phyloP scores from a whole-genome alignment of 2,329 filamentous ascomycete genomes.

The Aspergillus sp. region DNA sequence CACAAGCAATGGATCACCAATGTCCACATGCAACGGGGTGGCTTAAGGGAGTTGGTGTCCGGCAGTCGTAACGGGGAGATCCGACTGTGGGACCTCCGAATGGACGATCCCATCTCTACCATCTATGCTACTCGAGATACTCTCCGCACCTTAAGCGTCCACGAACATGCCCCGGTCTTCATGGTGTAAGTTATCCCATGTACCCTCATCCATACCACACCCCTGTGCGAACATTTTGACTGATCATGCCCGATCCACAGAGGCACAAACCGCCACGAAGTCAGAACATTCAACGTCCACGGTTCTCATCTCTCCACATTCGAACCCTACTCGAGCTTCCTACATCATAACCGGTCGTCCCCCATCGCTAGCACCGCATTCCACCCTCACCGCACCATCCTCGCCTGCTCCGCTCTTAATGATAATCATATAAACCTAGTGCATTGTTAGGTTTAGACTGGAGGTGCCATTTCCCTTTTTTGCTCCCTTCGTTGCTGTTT shows the following conservation, averaged over 20 bases:
- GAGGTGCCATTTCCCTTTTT: not conserved
- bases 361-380: slow-evolving; percentile 90
- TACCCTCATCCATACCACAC: not conserved
- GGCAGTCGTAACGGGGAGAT: slow-evolving; percentile 92
- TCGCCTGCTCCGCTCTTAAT: slow-evolving; percentile 81
- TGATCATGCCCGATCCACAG: slow-evolving; percentile 46
- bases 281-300: slow-evolving; percentile 90
- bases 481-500: not conserved
- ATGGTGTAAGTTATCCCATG: slow-evolving; percentile 67
- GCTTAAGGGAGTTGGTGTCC: slow-evolving; percentile 84
- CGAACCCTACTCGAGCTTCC: slow-evolving; percentile 87
- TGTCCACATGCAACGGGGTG: slow-evolving; percentile 94
- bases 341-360: slow-evolving; percentile 74
- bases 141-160: slow-evolving; percentile 81
- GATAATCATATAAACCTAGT: slow-evolving; percentile 92
- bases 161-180: slow-evolving; percentile 96
- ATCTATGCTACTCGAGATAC: slow-evolving; percentile 75
- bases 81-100: slow-evolving; percentile 92
- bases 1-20: slow-evolving; percentile 95
- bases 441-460: slow-evolving; percentile 57
- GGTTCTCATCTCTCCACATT: slow-evolving; percentile 76
- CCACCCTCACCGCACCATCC: slow-evolving; percentile 89
- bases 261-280: slow-evolving; percentile 80
- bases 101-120: slow-evolving; percentile 72
- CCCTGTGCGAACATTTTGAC: slow-evolving; percentile 5